Percentiles rank a stretch among this genome's conserved stretches.
phyloP scores from a whole-genome alignment of 2,329 filamentous ascomycete species.

The Fonsecaea erecta region DNA sequence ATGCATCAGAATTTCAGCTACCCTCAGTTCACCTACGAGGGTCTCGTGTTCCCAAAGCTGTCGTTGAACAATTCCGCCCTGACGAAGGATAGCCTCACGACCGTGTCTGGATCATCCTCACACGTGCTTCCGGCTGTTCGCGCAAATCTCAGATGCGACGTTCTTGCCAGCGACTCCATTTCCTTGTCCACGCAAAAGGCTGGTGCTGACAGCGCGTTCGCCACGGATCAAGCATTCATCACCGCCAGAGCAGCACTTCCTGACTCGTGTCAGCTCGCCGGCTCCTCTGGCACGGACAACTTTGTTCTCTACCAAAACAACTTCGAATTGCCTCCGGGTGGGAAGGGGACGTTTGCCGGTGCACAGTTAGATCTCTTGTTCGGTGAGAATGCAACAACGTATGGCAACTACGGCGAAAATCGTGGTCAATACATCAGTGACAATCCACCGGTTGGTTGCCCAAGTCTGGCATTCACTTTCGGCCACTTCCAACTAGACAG shows the following conservation, averaged over 20 bases:
- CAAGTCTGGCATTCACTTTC: constrained; percentile 36
- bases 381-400: constrained; percentile 31
- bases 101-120: constrained; percentile 22
- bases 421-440: constrained; percentile 35
- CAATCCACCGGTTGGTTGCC: constrained; percentile 37
- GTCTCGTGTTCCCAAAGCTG: constrained; percentile 34
- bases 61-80: constrained; percentile 28
- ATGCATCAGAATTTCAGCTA: constrained; percentile 34
- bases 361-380: constrained; percentile 36
- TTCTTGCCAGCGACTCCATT: constrained; percentile 22
- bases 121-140: constrained; percentile 27
- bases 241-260: constrained; percentile 31
- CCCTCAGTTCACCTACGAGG: constrained; percentile 35
- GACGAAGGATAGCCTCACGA: constrained; percentile 17
- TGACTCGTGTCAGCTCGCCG: constrained; percentile 32
- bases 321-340: constrained; percentile 30
- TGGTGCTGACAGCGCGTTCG: constrained; percentile 24
- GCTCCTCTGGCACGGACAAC: constrained; percentile 23
- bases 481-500: constrained; percentile 32
- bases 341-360: constrained; percentile 31
- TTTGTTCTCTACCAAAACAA: constrained; percentile 32
- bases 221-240: constrained; percentile 32
- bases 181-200: constrained; percentile 26
- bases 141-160: constrained; percentile 34
- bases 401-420: constrained; percentile 33